Conservation (phyloP, 805 yeast species). For the Pichia paraexigua region DNA sequence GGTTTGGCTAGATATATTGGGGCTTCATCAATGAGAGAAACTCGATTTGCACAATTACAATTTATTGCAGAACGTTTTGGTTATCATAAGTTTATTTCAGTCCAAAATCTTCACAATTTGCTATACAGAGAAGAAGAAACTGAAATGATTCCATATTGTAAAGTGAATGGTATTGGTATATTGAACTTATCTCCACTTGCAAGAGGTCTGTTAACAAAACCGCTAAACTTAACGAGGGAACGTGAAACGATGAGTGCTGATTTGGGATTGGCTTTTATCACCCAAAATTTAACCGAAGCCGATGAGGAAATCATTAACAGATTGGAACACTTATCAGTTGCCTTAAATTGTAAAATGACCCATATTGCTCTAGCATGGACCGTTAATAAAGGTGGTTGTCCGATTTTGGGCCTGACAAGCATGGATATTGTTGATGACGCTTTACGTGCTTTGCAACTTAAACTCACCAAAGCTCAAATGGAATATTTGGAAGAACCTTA, state of each 20-base stretch:
- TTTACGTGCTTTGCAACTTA: slow-evolving; percentile 32
- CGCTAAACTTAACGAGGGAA: background rate
- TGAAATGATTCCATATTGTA: slow-evolving; percentile 49
- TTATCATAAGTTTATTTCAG: slow-evolving; percentile 49
- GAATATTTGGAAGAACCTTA: slow-evolving; percentile 33
- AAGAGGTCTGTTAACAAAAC: slow-evolving; percentile 31
- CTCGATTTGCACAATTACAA: slow-evolving; percentile 47
- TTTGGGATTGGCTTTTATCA: slow-evolving; percentile 7
- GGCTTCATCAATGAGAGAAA: slow-evolving; percentile 51
- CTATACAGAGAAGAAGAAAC: slow-evolving; percentile 51
- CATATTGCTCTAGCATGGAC: slow-evolving; percentile 48
- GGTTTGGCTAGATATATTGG: slow-evolving; percentile 50
- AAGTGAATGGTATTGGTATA: slow-evolving; percentile 43
- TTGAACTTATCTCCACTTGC: slow-evolving; percentile 60
- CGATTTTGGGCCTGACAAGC: slow-evolving; percentile 51
- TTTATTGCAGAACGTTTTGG: slow-evolving; percentile 45
- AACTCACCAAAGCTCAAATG: slow-evolving; percentile 31
- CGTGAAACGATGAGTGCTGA: slow-evolving; percentile 31
- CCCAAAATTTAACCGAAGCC: slow-evolving; percentile 14
- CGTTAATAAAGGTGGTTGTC: slow-evolving; percentile 39
- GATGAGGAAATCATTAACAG: slow-evolving; percentile 36
- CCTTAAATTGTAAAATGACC: slow-evolving; percentile 44
- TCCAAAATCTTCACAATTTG: slow-evolving; percentile 51
- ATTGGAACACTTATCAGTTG: slow-evolving; percentile 48
- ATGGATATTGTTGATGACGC: slow-evolving; percentile 45